phyloP scores from a whole-genome alignment of 2,329 filamentous ascomycete genomes.

The Pseudocercospora ulei region DNA sequence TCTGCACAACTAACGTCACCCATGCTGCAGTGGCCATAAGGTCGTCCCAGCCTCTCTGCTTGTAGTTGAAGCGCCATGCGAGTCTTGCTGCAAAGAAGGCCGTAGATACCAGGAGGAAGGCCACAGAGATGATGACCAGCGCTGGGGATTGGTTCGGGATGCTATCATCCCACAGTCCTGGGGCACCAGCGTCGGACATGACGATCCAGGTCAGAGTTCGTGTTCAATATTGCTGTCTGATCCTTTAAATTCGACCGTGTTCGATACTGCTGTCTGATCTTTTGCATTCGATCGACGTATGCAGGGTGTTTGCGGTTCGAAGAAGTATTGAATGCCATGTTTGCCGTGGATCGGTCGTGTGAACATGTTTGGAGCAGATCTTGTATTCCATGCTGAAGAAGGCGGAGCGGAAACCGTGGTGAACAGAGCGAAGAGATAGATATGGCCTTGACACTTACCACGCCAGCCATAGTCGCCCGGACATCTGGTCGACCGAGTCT shows the following conservation, averaged over 20 bases:
- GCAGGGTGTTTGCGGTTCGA: no score
- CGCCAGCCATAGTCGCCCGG: no score
- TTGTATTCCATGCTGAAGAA: constrained; percentile 1
- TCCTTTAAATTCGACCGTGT: background rate
- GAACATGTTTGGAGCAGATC: constrained; percentile 1
- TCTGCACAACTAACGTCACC: constrained; percentile 19
- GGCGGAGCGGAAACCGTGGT: no score
- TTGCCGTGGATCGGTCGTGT: background rate
- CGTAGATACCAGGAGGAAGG: constrained; percentile 22
- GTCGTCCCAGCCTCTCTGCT: constrained; percentile 23
- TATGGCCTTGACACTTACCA: no score
- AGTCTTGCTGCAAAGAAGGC: constrained; percentile 20
- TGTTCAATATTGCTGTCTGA: background rate
- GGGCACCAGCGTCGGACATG: background rate
- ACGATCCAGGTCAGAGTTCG: background rate
- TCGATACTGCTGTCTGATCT: background rate
- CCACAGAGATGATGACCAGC: constrained; percentile 20
- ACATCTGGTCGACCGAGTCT: no score
- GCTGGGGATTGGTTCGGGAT: constrained; percentile 19
- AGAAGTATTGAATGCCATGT: constrained; percentile 4
- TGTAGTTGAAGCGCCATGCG: constrained; percentile 19
- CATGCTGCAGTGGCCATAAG: constrained; percentile 23
- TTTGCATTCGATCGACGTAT: no score
- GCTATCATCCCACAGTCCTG: constrained; percentile 2
- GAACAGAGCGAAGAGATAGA: no score